phyloP scores from a whole-genome alignment of 495 filamentous ascomycete species.

The Neurospora tetraspora region DNA sequence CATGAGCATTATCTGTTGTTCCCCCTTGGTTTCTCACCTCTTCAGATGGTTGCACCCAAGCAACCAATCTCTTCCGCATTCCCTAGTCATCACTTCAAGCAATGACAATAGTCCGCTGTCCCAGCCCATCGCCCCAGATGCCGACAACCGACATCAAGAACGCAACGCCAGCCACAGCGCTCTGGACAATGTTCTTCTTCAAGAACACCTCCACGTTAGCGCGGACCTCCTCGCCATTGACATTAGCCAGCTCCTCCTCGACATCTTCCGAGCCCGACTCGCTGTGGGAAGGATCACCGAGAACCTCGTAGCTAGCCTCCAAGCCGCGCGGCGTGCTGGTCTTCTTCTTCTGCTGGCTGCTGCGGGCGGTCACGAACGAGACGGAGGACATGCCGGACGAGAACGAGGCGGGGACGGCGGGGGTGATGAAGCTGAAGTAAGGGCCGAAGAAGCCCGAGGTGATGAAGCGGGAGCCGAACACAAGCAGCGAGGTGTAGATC shows the following conservation, averaged over 20 bases:
- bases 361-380: slow-evolving; percentile 5
- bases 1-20: background rate
- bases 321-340: slow-evolving; percentile 20
- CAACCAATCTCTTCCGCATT: background rate
- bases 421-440: slow-evolving; percentile 41
- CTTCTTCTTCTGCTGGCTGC: slow-evolving; percentile 15
- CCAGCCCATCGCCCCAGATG: slow-evolving; percentile 74
- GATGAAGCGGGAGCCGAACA: slow-evolving; percentile 42
- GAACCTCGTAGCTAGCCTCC: slow-evolving; percentile 57
- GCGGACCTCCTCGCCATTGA: slow-evolving; percentile 78
- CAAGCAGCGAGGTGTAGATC: slow-evolving; percentile 61
- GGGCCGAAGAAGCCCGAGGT: slow-evolving; percentile 41
- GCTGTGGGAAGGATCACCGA: slow-evolving; percentile 32
- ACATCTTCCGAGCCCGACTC: slow-evolving; percentile 33
- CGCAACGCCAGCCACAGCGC: slow-evolving; percentile 51
- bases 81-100: background rate
- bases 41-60: background rate
- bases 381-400: slow-evolving; percentile 8
- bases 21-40: background rate
- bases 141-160: slow-evolving; percentile 72
- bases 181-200: slow-evolving; percentile 48
- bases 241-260: slow-evolving; percentile 34
- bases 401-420: background rate
- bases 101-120: background rate
- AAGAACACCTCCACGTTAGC: slow-evolving; percentile 57